Base-by-base conservation (phyloP, 2,329 filamentous ascomycete species). In the Aureobasidium mangrovei region DNA sequence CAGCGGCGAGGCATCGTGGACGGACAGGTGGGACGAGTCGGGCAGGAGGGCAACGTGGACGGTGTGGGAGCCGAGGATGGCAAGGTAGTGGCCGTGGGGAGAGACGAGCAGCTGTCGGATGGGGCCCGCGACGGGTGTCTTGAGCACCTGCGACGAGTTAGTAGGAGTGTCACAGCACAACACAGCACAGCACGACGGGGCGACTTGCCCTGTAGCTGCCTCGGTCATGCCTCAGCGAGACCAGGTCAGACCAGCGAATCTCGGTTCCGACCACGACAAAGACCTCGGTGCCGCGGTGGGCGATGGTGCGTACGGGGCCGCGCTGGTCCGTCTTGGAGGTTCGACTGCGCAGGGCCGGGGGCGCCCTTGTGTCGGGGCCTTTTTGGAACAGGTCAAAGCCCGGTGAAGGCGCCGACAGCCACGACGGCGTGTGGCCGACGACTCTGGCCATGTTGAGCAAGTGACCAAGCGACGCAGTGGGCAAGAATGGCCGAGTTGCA, bases 211-310 rank as follows among this genome's bases (percentile, higher is more conserved):
- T 53, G 40, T 18, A 7, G 38, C 12, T 56, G 39, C 48, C 42
- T 38, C 40, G 3, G 1, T 58, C 60, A 12, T 82, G 86, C 73
- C 94, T 95, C 64, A 97, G 69, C 56, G 84, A 81, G 49, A 83
- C 81, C 54, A 98, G 72, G 70, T 95, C 88, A 7, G 87, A 85
- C 90, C 93, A 98, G 68, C 91, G 80, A 58, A 98, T 86, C 69
- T 97, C 88, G 62, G 86, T 91, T 46, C 91, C 91, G 39, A 86
- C 84, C 24, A 90, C 91, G 9, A 89, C 83, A 66, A 97, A 97
- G 7, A 97, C 75, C 64, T 98, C 91, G 1, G 87, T 89, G 12
- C 87, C 90, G 56, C 91, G 79, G 47, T 81, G 82, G 7, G 90
- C 91, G 63, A 97, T 84, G 0, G 83, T 90, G 59, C 73, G 74